Base-by-base conservation (phyloP, 2,329 filamentous ascomycete genomes). In the Stachybotrys elegans region DNA sequence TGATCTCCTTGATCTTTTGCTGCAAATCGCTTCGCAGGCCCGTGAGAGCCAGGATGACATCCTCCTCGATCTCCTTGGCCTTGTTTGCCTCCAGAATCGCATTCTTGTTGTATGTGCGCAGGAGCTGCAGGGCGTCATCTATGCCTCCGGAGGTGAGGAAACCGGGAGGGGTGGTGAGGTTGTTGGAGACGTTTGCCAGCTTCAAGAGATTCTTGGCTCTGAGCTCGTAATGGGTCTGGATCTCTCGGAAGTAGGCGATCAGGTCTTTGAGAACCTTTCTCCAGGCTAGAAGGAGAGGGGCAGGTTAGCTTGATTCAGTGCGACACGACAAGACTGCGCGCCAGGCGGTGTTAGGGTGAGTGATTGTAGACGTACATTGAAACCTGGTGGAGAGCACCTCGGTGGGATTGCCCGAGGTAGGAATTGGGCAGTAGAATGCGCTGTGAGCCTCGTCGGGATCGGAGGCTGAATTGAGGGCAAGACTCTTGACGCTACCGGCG, bases 1-100 rank as follows among this genome's bases (percentile, higher is more conserved):
- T 95, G 70, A 98, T 98, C 68, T 98, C 93, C 67, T 97, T 98
- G 65, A 95, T 95, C 71, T 98, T 98, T 63, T 94, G 89, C 49
- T 86, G 86, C 16, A 98, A 73, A 63, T 98, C 93, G 57, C 83
- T 91, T 46, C 93, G 76, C 43, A 98, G 71, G 1, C 90, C 90
- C 3, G 84, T 89, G 44, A 98, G 73, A 42, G 92, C 90, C 41
- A 88, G 74, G 51, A 97, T 89, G 38, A 98, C 90, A 59, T 97
- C 92, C 49, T 84, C 83, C 61, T 97, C 89, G 45, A 96, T 91
- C 50, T 95, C 90, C 45, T 79, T 84, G 3, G 92, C 89, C 68
- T 95, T 96, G 66, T 85, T 89, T 13, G 89, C 82, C 61, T 96
- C 93, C 4, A 76, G 59, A 31, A 94, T 78, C 7, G 87, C 79